Base-by-base conservation (phyloP, 495 filamentous ascomycete species). In the Sphaerosporella brunnea region DNA sequence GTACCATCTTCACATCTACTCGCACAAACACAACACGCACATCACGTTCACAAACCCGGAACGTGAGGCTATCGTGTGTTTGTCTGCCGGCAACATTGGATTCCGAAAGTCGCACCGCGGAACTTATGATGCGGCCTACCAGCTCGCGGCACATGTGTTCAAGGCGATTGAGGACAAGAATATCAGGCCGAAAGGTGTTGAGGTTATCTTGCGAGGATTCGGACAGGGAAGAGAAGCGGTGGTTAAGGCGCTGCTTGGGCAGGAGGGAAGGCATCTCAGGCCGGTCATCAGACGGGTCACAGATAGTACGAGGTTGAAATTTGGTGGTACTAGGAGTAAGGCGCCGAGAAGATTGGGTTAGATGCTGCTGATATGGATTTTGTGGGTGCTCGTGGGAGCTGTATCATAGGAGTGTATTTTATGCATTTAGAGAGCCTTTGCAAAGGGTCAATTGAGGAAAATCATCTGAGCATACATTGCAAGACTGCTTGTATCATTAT, bases 101-200 rank as follows among this genome's bases (percentile, higher is more conserved):
- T 93, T 95, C 67, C 74, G 72, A 53, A 90, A 96, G 65, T 66
- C 73, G 1, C 68, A 71, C 18, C 75, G 90, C 40, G 76, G 80
- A 21, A 74, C 72, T 30, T 96, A 86, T 65, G 90, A 97, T 64
- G 77, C 90, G n/a, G 92, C 82, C 4, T 95, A 85, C 62, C 92
- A 96, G 65, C 66, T 97, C 16, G 74, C 79, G 0, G 72, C 78
- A 16, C 84, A 81, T 53, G 73, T 88, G 8, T 70, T 96, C 54
- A 74, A 79, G 64, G 77, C 94, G 46, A 72, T 83, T 55, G 82
- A 92, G 62, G 65, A 74, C 13, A 42, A 50, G 32, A 50, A 44
- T 28, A 68, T 72, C 20, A 51, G 62, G 15, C 58, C 58, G 1
- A 61, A 34, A 49, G 56, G 59, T 4, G 50, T 97, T 52, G 84